Conservation (phyloP, 2,329 filamentous ascomycete genomes). For the Trichoderma arundinaceum region DNA sequence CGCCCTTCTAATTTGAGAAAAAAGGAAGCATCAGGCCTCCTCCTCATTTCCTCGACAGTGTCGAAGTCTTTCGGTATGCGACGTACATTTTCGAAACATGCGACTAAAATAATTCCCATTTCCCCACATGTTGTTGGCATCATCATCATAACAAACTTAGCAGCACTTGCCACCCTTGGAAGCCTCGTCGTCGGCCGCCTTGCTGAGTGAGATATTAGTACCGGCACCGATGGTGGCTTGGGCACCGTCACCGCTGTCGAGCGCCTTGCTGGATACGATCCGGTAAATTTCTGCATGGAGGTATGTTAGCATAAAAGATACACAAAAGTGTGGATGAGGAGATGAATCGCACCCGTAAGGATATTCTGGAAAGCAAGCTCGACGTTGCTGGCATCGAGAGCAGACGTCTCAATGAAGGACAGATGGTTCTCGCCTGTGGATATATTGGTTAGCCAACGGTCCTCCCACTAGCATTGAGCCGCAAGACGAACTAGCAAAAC, state of each 20-base stretch:
- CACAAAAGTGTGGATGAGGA: not conserved
- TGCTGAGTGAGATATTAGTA: constrained; percentile 84
- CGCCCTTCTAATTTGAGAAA: constrained; percentile 48
- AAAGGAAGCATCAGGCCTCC: constrained; percentile 44
- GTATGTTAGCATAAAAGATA: constrained; percentile 17
- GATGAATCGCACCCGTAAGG: constrained; percentile 75
- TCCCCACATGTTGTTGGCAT: constrained; percentile 41
- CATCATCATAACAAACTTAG: constrained; percentile 53
- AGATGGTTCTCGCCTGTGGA: constrained; percentile 88
- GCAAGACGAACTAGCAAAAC: constrained; percentile 80
- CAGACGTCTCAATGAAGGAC: constrained; percentile 99
- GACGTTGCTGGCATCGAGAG: constrained; percentile 97
- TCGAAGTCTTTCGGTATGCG: constrained; percentile 41
- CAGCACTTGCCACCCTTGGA: constrained; percentile 84
- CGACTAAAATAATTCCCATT: constrained; percentile 42
- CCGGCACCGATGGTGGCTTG: constrained; percentile 81
- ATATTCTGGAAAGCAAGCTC: constrained; percentile 99
- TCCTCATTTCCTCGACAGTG: constrained; percentile 44
- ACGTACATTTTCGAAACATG: constrained; percentile 45
- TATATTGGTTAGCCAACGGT: constrained; percentile 31
- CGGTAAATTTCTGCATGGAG: constrained; percentile 86
- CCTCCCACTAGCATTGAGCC: constrained; percentile 1
- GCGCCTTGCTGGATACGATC: constrained; percentile 96
- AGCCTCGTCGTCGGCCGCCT: constrained; percentile 76
- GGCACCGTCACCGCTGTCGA: constrained; percentile 84